Evolutionary conservation across 2,329 filamentous ascomycete species (phyloP), one percentile per base, ranked within the genome.

Genomic region (Leptosphaerulina australis): DNA sequence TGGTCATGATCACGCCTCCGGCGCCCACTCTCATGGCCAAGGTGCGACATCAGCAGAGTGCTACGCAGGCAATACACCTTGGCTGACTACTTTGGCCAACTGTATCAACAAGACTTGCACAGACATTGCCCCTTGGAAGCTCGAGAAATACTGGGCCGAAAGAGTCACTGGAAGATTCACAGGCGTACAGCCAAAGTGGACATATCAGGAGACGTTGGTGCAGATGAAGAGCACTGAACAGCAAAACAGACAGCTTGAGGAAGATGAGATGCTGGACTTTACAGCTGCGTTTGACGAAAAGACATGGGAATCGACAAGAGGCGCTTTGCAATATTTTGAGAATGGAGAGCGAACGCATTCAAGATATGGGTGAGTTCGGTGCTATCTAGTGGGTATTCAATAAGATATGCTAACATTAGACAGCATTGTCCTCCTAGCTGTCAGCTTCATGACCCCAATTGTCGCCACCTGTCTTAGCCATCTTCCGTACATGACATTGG

Each of bases 21-120:
- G 40, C 8, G 48, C 40, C 9, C 48, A 51, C 12, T 51, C 41
- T 7, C 33, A 43, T 12, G 51, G 55, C 4, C 36, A 36, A 38
- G 37, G 37, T 22, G 34, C 51, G 28, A 57, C 67, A 22, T 45
- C 60, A 9, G 55, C 65, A 18, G 53, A 60, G 29, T 70, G 68
- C 39, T 56, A 56, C 6, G 66, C 66, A 2, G 44, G 37, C 17
- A 56, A 69, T 30, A 60, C 53, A 5, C 33, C 60, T 3, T 71
- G 53, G 41, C 57, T 71, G 10, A 65, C 61, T 1, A 67, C 66
- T 5, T 49, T 69, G 0, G 67, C 66, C 8, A 66, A 62, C 34
- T 71, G 68, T 43, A 64, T 70, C 36, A 61, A 64, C 20, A 30
- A 54, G 1, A 63, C 44, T 17, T 70, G 67, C 36, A 48, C 29